Evolutionary conservation across 306 rosid genomes (phyloP).

Genomic region (Prosopis cineraria): DNA sequence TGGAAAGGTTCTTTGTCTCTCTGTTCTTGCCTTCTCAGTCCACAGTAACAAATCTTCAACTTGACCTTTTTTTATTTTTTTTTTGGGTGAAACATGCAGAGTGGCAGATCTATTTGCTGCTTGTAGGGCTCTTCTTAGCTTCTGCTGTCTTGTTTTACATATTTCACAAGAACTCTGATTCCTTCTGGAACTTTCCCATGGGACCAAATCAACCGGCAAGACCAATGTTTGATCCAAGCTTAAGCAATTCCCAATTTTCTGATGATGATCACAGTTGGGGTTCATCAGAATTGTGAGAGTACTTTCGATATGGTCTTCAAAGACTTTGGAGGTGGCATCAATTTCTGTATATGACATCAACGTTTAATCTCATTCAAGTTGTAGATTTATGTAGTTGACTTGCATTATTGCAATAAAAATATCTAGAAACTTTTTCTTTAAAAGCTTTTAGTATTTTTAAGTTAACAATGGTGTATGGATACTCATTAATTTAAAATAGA

Average conservation of each 20-base stretch:
- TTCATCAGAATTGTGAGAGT: slow-evolving; percentile 76
- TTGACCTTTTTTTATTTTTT: slow-evolving; percentile 33
- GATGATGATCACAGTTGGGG: too few relatives aligned
- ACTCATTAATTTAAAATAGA: too few relatives aligned
- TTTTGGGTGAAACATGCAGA: slow-evolving; percentile 59
- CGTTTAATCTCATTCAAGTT: slow-evolving; percentile 26
- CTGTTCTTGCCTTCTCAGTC: neutral
- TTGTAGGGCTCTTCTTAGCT: slow-evolving; percentile 67
- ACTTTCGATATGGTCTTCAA: neutral
- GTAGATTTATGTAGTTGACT: slow-evolving; percentile 30
- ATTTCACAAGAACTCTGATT: slow-evolving; percentile 82
- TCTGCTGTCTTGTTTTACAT: slow-evolving; percentile 75
- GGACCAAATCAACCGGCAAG: slow-evolving; percentile 64
- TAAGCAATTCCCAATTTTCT: slow-evolving; percentile 49
- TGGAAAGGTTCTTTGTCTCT: slow-evolving; percentile 78
- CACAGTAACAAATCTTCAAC: neutral
- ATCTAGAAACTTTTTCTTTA: too few relatives aligned
- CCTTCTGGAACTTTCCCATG: slow-evolving; percentile 84
- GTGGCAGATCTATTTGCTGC: slow-evolving; percentile 92
- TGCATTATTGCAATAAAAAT: neutral
- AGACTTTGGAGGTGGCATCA: neutral
- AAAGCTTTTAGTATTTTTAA: too few relatives aligned
- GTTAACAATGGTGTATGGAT: too few relatives aligned
- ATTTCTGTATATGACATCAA: slow-evolving; percentile 20
- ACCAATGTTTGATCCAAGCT: slow-evolving; percentile 47